Evolutionary conservation across 305 asterid genomes (phyloP), one percentile per base, ranked within the genome.

Genomic region (Galium porrigens): DNA sequence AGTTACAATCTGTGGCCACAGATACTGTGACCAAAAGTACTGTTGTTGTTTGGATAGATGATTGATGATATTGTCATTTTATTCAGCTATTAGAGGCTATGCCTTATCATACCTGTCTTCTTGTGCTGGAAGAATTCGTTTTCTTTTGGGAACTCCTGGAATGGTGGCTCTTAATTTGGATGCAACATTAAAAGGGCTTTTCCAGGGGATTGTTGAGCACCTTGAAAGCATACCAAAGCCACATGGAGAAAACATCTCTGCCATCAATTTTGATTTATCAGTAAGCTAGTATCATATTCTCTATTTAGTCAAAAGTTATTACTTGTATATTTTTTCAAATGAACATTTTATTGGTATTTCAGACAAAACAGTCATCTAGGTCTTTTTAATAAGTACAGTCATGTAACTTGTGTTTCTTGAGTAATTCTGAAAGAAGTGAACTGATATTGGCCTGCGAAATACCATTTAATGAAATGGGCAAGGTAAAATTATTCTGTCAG

Each of bases 91-190:
- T 78, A 81, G 96, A 81, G 99, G 97, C 76, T 89, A 94, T 72
- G 99, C 97, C 49, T 86, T 89, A 68, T 94, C 97, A 57, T 87
- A 87, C 80, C 90, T 94, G 66, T 87, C 96, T 73, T 87, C 97
- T 65, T 89, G 95, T 78, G 97, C 96, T 74, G 92, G 97, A 74
- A 82, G 99, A 86, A 86, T 94, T 76, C 91, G 97, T 61, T 89
- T 94, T 89, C 83, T 94, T 72, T 87, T 94, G 81, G 87, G 90
- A 55, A 89, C 97, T 53, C 99, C 99, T 4, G 99, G 99, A 75
- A 94, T 94, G 99, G 92, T 94, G 73, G 99, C 99, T 74, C 99
- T 94, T 73, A 97, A 94, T 79, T 77, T 94, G 57, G 99, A 94
- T 81, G 74, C 94, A 44, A 82, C 85, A 70, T 73, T 94, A 78